Conservation (phyloP, 176 grass and related monocot species). For the Triticum timopheevii region DNA sequence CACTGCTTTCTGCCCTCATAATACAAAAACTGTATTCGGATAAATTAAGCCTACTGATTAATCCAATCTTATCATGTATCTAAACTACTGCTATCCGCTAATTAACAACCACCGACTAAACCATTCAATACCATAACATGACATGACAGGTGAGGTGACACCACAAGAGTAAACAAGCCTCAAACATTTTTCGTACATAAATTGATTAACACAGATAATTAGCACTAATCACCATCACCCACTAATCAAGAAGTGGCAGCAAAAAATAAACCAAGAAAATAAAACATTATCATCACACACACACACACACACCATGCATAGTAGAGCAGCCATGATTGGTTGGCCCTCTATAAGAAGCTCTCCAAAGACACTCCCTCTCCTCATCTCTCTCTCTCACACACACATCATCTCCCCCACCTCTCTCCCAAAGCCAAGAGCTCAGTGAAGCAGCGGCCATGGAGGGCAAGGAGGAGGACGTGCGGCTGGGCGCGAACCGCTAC, state of each 20-base stretch:
- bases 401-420: background rate
- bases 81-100: background rate
- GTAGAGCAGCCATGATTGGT: background rate
- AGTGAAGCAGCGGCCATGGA: slow-evolving; percentile 39
- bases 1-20: background rate
- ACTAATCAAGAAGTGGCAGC: slow-evolving; percentile 21
- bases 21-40: background rate
- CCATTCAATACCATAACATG: background rate
- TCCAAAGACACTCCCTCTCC: background rate
- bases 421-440: no score
- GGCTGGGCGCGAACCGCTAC: slow-evolving; percentile 74
- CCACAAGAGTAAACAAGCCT: background rate
- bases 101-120: background rate
- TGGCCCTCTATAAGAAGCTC: slow-evolving; percentile 32
- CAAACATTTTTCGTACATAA: no score
- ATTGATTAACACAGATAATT: no score
- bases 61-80: background rate
- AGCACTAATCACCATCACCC: background rate
- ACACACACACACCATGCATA: background rate
- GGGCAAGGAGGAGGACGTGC: slow-evolving; percentile 86
- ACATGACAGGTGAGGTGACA: slow-evolving; percentile 5
- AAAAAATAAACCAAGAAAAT: background rate
- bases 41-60: background rate
- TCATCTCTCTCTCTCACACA: background rate
- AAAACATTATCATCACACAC: background rate